phyloP scores from a whole-genome alignment of 108 stramenopile species.

The Tribonema minus region DNA sequence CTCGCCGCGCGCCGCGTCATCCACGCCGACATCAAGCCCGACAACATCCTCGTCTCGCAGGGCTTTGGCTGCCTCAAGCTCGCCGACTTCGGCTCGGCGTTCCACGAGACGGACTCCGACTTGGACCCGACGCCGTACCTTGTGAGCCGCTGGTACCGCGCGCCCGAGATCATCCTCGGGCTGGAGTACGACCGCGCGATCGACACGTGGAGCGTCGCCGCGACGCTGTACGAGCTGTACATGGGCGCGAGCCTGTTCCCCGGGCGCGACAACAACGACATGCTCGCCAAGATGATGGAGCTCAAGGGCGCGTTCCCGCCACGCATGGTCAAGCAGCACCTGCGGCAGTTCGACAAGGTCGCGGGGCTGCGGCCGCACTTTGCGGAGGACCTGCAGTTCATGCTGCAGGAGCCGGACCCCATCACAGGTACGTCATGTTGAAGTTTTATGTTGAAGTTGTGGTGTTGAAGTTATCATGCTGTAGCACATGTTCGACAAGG shows the following conservation, averaged over 20 bases:
- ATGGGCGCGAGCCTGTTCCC: constrained; percentile 82
- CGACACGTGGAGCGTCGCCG: constrained; percentile 88
- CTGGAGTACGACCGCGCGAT: constrained; percentile 77
- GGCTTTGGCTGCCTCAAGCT: constrained; percentile 77
- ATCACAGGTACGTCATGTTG: constrained; percentile 25
- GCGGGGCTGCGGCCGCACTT: constrained; percentile 53
- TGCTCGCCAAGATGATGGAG: constrained; percentile 87
- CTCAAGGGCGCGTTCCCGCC: constrained; percentile 78
- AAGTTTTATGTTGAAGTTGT: neutral
- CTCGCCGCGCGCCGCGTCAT: constrained; percentile 75
- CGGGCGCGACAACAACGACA: constrained; percentile 82
- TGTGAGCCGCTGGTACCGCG: constrained; percentile 94
- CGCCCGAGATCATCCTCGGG: constrained; percentile 97
- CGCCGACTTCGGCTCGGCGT: constrained; percentile 84
- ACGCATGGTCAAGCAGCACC: constrained; percentile 58
- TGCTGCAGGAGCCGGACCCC: constrained; percentile 53
- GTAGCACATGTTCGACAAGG: no score
- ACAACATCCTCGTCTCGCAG: constrained; percentile 89
- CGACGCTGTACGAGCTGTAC: constrained; percentile 87
- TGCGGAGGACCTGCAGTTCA: constrained; percentile 46
- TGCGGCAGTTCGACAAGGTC: constrained; percentile 49
- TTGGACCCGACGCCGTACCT: constrained; percentile 88
- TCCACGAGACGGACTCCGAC: constrained; percentile 70
- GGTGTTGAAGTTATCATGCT: no score
- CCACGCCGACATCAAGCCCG: constrained; percentile 96